Percentiles rank a stretch among this genome's conserved stretches.
phyloP scores from a whole-genome alignment of 352 stramenopile genomes.

The Pythium utonaiense region DNA sequence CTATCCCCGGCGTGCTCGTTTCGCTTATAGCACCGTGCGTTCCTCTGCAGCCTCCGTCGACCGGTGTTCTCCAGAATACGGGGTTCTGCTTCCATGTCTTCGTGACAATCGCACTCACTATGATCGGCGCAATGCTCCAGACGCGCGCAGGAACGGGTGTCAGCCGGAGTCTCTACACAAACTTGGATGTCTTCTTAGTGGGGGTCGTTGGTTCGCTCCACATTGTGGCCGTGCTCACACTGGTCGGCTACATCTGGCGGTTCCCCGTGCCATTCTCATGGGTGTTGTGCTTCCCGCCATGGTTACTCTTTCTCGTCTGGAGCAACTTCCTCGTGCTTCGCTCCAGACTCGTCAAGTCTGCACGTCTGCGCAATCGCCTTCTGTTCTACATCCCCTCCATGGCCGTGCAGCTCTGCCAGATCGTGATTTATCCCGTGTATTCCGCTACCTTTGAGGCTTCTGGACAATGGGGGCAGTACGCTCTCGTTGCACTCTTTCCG shows the following conservation, averaged over 20 bases:
- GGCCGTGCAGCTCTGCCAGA: slow-evolving; percentile 11
- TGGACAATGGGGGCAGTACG: background rate
- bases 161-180: background rate
- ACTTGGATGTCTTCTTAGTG: background rate
- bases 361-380: background rate
- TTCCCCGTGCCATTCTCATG: slow-evolving; percentile 21
- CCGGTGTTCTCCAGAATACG: background rate
- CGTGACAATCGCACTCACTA: background rate
- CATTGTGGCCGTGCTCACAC: background rate
- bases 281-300: background rate
- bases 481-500: slow-evolving; percentile 13
- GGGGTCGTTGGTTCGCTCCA: background rate
- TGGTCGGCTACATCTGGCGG: slow-evolving; percentile 9
- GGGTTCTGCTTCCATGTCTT: slow-evolving; percentile 3
- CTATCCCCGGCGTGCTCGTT: slow-evolving; percentile 3
- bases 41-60: background rate
- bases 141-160: background rate
- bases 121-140: background rate
- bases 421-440: slow-evolving; percentile 17
- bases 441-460: slow-evolving; percentile 8
- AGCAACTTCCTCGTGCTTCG: slow-evolving; percentile 10
- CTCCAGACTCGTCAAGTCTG: background rate
- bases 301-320: slow-evolving; percentile 3
- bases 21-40: background rate
- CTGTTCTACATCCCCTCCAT: slow-evolving; percentile 11